Evolutionary conservation across 345 rosid species (phyloP).

Genomic region (Aegle marmelos): DNA sequence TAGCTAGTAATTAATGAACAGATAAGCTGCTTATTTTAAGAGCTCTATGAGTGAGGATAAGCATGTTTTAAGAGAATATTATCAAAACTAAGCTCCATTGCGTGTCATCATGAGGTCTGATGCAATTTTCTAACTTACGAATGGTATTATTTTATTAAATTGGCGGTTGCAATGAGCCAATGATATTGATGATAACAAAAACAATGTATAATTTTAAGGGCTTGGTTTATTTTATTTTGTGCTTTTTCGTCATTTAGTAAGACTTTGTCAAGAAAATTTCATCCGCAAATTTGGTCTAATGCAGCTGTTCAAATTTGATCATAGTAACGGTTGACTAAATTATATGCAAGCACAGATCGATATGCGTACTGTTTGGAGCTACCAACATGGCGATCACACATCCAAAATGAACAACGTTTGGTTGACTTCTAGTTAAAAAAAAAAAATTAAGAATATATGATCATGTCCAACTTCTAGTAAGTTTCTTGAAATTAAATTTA

Average conservation of each 20-base stretch:
- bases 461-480: no score
- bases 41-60: background rate
- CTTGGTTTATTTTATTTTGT: background rate
- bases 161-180: background rate
- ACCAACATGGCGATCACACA: background rate
- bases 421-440: background rate
- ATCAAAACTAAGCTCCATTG: background rate
- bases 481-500: no score
- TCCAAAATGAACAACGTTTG: background rate
- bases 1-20: slow-evolving; percentile 26
- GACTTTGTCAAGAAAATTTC: background rate
- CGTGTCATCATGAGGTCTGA: background rate
- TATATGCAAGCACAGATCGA: background rate
- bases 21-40: background rate
- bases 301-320: background rate
- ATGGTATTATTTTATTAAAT: background rate
- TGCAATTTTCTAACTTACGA: slow-evolving; percentile 18
- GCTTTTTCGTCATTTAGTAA: no score
- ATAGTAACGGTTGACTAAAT: background rate
- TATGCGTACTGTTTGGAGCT: background rate
- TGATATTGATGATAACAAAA: background rate
- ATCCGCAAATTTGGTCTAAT: background rate
- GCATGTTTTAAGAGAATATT: slow-evolving; percentile 9
- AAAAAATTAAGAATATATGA: no score
- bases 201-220: background rate